phyloP scores from a whole-genome alignment of 352 stramenopile species.

The Pythium phragmiticola region DNA sequence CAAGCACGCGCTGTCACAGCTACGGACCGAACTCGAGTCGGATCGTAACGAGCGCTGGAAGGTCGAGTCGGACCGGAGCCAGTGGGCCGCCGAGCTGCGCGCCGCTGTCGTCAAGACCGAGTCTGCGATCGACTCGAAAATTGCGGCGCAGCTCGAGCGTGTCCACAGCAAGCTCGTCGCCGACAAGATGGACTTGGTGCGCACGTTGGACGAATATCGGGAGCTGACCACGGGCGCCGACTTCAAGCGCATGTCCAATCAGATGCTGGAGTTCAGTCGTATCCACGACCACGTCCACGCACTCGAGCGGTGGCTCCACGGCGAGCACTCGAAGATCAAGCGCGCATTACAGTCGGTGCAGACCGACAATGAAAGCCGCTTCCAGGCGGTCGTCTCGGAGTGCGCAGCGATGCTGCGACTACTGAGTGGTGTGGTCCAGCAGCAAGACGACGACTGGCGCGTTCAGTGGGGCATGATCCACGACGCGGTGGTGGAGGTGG shows the following conservation, averaged over 20 bases:
- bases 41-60: constrained; percentile 59
- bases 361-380: constrained; percentile 35
- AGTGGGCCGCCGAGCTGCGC: constrained; percentile 34
- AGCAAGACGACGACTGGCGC: constrained; percentile 41
- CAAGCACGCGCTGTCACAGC: constrained; percentile 40
- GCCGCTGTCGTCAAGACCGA: constrained; percentile 36
- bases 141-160: constrained; percentile 45
- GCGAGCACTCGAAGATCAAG: constrained; percentile 53
- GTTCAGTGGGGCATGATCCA: constrained; percentile 31
- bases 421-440: constrained; percentile 28
- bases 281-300: constrained; percentile 60
- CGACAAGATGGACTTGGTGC: constrained; percentile 57
- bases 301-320: constrained; percentile 55
- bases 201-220: constrained; percentile 50
- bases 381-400: constrained; percentile 41
- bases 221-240: constrained; percentile 43
- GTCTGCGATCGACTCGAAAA: constrained; percentile 37
- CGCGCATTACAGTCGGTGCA: constrained; percentile 44
- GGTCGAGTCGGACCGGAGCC: constrained; percentile 31
- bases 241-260: constrained; percentile 46
- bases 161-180: constrained; percentile 38
- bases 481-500: constrained; percentile 35
- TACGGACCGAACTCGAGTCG: constrained; percentile 52
- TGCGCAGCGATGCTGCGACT: constrained; percentile 31
- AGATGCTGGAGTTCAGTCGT: constrained; percentile 51